These are phyloP conservation scores for Flaveria brownii DNA, from an alignment of 129 eudicot species.

Conservation along the genomic window DNA sequence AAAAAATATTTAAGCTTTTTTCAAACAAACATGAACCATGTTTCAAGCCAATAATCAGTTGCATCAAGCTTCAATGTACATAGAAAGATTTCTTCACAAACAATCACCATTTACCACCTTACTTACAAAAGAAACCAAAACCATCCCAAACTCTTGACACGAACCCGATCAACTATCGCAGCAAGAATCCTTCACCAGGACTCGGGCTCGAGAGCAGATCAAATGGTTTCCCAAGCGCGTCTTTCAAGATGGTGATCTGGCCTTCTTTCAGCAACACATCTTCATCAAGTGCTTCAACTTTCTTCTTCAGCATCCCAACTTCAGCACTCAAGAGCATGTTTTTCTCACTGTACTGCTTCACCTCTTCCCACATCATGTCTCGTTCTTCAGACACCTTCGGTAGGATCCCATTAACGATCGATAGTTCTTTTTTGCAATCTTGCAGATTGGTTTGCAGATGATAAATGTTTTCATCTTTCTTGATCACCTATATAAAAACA, in stretches of 20 bases:
- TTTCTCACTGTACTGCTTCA: slow-evolving; percentile 70
- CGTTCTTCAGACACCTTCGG: slow-evolving; percentile 86
- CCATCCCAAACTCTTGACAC: slow-evolving; percentile 19
- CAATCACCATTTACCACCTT: slow-evolving; percentile 27
- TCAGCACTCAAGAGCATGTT: slow-evolving; percentile 74
- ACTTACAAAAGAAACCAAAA: slow-evolving; percentile 35
- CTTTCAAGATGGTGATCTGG: slow-evolving; percentile 82
- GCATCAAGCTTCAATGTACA: slow-evolving; percentile 18
- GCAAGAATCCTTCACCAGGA: slow-evolving; percentile 44
- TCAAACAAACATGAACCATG: not conserved
- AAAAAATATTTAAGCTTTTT: not conserved
- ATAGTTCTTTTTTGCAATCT: slow-evolving; percentile 69
- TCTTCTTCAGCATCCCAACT: slow-evolving; percentile 67
- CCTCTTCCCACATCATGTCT: slow-evolving; percentile 90
- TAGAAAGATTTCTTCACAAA: slow-evolving; percentile 26
- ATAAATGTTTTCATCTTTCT: slow-evolving; percentile 79
- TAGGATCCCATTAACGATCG: slow-evolving; percentile 61
- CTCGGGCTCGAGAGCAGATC: slow-evolving; percentile 70
- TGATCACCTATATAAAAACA: slow-evolving; percentile 51
- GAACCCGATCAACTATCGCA: slow-evolving; percentile 31
- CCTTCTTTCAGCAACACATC: slow-evolving; percentile 89
- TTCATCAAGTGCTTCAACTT: slow-evolving; percentile 78
- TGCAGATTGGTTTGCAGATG: slow-evolving; percentile 66
- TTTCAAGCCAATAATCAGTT: slow-evolving; percentile 2
- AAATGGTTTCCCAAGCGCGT: slow-evolving; percentile 69